Evolutionary conservation across 495 filamentous ascomycete genomes (phyloP), one percentile per base, ranked within the genome.

Genomic region (Aspergillus campestris): DNA sequence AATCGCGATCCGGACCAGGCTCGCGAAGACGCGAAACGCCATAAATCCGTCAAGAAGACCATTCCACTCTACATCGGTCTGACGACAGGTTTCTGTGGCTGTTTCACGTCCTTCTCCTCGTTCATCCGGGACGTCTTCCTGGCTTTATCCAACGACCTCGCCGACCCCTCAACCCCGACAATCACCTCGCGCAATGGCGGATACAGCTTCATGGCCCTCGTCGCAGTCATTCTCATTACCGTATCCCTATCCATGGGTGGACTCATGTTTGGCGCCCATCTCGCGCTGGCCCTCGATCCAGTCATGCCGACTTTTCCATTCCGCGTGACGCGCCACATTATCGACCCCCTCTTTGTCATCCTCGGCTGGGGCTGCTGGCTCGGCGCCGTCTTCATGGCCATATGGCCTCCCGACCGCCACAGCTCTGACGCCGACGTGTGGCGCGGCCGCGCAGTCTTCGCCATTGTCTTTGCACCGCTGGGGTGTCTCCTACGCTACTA

Each of bases 41-140:
- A 86, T 51, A 65, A 66, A 31, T 57, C 74, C 33, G 60, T 69
- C 34, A 94, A 90, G 61, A 94, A 92, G 64, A 83, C 85, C 3
- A 82, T 92, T 36, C 89, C 90, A 0, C 73, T 95, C 0, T 96
- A 92, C 59, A 86, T 96, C 45, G 92, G 92, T 13, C 79, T 98
- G 1, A 80, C 91, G 0, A 94, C 87, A 3, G 92, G 92, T 9
- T 96, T 94, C 68, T 97, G 92, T 62, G 92, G 92, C 44, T 89
- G 81, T 53, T 83, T 92, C 42, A 97, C 92, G 3, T 88, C 83
- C 32, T 97, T 96, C 65, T 95, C 89, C 0, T 81, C 86, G 9
- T 95, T 95, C 58, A 83, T 90, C 34, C 80, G 90, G 4, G 91
- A 94, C 56, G 64, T 74, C 38, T 95, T 94, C 62, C 72, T 94